phyloP scores from a whole-genome alignment of 2,329 filamentous ascomycete species.

The Pseudogymnoascus sp. region DNA sequence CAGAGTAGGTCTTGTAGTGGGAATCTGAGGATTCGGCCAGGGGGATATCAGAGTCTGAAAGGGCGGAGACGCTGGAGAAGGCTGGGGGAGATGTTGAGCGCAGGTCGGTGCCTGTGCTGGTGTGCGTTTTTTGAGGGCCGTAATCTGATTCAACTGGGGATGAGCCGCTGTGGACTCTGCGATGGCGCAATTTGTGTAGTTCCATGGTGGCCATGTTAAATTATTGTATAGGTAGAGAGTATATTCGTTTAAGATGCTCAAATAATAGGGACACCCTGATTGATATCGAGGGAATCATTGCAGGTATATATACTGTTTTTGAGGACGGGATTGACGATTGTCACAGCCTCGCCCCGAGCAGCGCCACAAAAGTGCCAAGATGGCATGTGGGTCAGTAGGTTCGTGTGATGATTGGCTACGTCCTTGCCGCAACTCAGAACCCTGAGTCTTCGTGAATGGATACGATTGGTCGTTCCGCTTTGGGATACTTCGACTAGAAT shows the following conservation, averaged over 20 bases:
- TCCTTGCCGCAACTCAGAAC: background rate
- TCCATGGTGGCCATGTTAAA: background rate
- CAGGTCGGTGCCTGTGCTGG: background rate
- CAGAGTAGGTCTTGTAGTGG: background rate
- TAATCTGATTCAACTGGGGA: background rate
- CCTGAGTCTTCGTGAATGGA: background rate
- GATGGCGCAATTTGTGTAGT: slow-evolving; percentile 1
- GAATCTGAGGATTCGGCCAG: background rate
- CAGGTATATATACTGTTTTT: background rate
- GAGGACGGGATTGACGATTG: background rate
- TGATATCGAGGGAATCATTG: background rate
- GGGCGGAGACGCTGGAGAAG: background rate
- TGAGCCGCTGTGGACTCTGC: background rate
- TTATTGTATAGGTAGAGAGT: background rate
- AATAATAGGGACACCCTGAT: background rate
- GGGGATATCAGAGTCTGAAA: background rate
- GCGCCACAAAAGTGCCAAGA: background rate
- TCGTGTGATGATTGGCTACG: background rate
- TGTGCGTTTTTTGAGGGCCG: background rate
- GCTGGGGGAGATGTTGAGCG: background rate
- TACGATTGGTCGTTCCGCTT: background rate
- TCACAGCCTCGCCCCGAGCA: background rate
- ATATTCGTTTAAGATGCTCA: background rate
- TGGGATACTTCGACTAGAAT: background rate
- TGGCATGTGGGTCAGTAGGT: background rate